phyloP scores from a whole-genome alignment of 345 rosid species.

The Lepidium africanum region DNA sequence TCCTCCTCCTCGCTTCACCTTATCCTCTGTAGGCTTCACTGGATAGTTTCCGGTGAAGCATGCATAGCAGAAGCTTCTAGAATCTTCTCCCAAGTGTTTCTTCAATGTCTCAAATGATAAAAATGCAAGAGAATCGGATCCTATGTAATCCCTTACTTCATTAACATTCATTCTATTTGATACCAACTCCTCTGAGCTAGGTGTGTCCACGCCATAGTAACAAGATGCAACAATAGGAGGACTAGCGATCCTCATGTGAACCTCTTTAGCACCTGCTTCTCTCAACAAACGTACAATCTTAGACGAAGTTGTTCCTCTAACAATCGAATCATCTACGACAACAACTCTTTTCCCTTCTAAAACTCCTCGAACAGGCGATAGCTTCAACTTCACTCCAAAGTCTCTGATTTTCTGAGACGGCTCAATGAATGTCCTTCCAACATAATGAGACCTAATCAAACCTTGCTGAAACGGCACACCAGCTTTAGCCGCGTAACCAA shows the following conservation, averaged over 20 bases:
- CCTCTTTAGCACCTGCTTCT: constrained; percentile 93
- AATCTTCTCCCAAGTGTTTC: constrained; percentile 46
- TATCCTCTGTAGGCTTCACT: constrained; percentile 61
- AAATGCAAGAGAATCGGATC: constrained; percentile 83
- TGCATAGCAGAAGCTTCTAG: constrained; percentile 64
- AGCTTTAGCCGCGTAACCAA: constrained; percentile 81
- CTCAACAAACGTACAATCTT: constrained; percentile 80
- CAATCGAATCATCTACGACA: constrained; percentile 93
- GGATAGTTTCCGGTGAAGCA: constrained; percentile 92
- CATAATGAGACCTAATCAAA: constrained; percentile 88
- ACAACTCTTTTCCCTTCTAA: constrained; percentile 91
- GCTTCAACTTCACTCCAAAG: constrained; percentile 93
- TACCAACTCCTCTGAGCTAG: constrained; percentile 84
- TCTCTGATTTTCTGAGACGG: constrained; percentile 96
- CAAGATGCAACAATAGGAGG: constrained; percentile 89
- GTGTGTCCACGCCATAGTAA: constrained; percentile 91
- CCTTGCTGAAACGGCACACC: constrained; percentile 92
- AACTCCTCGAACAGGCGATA: constrained; percentile 72
- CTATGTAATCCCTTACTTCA: constrained; percentile 64
- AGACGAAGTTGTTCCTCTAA: constrained; percentile 88
- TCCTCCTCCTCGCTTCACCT: constrained; percentile 77
- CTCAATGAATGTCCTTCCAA: constrained; percentile 92
- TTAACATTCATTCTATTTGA: constrained; percentile 85
- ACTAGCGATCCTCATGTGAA: constrained; percentile 96
- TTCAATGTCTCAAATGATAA: constrained; percentile 60